phyloP scores from a whole-genome alignment of 169 alveolate genomes.

The Babesia microti region DNA sequence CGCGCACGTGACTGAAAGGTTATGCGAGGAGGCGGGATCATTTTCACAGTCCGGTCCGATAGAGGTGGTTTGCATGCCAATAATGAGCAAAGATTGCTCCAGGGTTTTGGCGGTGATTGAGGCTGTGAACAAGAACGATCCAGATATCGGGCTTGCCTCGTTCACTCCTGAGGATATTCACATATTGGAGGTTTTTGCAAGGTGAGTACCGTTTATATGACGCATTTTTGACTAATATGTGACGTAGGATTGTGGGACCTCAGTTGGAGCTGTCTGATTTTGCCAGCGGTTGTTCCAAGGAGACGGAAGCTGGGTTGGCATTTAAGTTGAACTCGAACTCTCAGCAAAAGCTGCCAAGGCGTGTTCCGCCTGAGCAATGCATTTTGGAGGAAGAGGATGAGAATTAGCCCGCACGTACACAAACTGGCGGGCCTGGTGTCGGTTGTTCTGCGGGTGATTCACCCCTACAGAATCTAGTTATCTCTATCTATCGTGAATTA shows the following conservation, averaged over 20 bases:
- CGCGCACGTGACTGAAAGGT: conserved; percentile 13
- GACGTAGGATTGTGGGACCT: conserved; percentile 41
- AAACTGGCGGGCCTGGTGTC: no score
- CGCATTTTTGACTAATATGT: no score
- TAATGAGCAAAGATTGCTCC: conserved; percentile 27
- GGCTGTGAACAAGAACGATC: conserved; percentile 42
- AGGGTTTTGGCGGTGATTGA: conserved; percentile 43
- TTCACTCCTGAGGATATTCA: conserved; percentile 36
- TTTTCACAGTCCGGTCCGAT: conserved; percentile 19
- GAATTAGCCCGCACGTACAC: no score
- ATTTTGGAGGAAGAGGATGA: no score
- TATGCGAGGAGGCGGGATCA: conserved; percentile 22
- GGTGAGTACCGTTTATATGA: no score
- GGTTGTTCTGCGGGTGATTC: no score
- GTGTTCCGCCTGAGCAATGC: no score
- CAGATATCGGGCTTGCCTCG: conserved; percentile 33
- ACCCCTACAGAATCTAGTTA: no score
- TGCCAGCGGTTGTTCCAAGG: conserved; percentile 18
- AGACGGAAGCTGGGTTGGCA: conserved; percentile 48
- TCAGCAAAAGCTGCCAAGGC: no score
- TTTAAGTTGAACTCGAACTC: no score
- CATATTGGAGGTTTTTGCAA: conserved; percentile 35
- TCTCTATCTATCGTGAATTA: no score
- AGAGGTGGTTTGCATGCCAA: conserved; percentile 43
- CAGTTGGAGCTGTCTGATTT: conserved; percentile 44